Conservation (phyloP, 1,139 yeast species). For the Casaregolazyma lundiana region DNA sequence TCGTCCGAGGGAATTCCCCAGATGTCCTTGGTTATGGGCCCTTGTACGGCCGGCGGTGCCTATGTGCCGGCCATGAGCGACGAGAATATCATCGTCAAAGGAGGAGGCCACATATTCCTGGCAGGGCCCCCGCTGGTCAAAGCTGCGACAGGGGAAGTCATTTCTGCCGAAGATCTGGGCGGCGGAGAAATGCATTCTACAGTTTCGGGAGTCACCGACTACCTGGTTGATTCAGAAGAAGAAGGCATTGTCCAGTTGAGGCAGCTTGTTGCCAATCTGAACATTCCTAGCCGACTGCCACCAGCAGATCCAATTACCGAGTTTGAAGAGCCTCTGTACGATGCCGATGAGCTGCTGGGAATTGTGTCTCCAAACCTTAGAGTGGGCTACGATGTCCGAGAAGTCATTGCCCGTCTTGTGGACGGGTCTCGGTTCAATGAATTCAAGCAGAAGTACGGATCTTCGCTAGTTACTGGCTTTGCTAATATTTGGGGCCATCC, state of each 20-base stretch:
- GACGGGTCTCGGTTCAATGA: conserved; percentile 34
- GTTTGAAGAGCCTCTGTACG: conserved; percentile 31
- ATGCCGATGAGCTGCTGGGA: conserved; percentile 32
- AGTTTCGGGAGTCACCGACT: conserved; percentile 34
- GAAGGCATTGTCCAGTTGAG: conserved; percentile 33
- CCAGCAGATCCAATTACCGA: conserved; percentile 8
- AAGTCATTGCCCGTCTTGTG: conserved; percentile 34
- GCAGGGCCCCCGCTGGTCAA: conserved; percentile 37
- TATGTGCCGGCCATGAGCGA: conserved; percentile 37
- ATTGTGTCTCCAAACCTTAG: conserved; percentile 33
- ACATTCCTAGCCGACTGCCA: conserved; percentile 20
- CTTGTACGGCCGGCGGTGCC: conserved; percentile 39
- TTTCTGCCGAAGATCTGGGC: conserved; percentile 34
- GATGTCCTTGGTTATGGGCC: conserved; percentile 34
- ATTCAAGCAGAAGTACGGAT: conserved; percentile 33
- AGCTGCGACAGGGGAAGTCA: conserved; percentile 37
- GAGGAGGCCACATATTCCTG: conserved; percentile 34
- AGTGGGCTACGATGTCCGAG: conserved; percentile 33
- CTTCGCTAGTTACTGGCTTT: conserved; percentile 33
- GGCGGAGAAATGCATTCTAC: conserved; percentile 36
- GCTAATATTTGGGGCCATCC: conserved; percentile 32
- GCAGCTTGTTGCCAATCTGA: conserved; percentile 30
- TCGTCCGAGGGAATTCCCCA: conserved; percentile 34
- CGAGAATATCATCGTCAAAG: conserved; percentile 34
- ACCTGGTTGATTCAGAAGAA: conserved; percentile 33